These are phyloP conservation scores for Nakazawaea ernobii DNA, from an alignment of 805 yeast genomes.

Conservation along the genomic window DNA sequence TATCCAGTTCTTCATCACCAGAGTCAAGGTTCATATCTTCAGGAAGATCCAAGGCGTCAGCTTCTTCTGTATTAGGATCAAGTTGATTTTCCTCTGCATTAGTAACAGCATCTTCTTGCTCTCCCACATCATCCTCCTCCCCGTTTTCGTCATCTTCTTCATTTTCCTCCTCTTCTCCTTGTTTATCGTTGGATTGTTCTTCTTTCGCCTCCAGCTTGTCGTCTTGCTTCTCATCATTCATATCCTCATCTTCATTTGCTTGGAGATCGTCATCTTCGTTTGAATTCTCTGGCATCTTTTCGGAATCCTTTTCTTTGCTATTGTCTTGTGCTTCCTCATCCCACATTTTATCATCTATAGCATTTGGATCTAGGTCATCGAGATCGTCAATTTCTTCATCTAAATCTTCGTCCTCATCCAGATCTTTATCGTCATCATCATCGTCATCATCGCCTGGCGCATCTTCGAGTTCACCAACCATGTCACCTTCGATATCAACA, in stretches of 20 bases:
- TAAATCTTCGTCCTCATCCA: constrained; percentile 63
- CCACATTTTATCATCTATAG: constrained; percentile 97
- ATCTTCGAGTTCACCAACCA: constrained; percentile 91
- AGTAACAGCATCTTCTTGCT: constrained; percentile 73
- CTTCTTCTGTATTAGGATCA: constrained; percentile 73
- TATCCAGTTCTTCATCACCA: constrained; percentile 62
- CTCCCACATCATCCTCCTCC: constrained; percentile 57
- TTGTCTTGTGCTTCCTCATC: constrained; percentile 81
- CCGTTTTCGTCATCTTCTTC: constrained; percentile 37
- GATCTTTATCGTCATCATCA: constrained; percentile 40
- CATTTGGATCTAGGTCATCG: constrained; percentile 89
- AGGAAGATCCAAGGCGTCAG: constrained; percentile 84
- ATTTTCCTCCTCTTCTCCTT: constrained; percentile 27
- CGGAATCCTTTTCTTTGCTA: constrained; percentile 78
- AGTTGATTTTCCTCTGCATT: constrained; percentile 65
- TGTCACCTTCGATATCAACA: constrained; percentile 91
- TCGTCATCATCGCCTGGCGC: constrained; percentile 58
- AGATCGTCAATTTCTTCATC: constrained; percentile 89
- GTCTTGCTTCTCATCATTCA: constrained; percentile 28
- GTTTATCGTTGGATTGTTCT: constrained; percentile 29
- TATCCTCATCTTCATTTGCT: constrained; percentile 41
- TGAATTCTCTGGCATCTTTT: constrained; percentile 54
- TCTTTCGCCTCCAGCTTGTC: constrained; percentile 23
- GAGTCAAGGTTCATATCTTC: constrained; percentile 88
- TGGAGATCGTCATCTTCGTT: constrained; percentile 45